A percentile compares a stretch with the other conserved stretches of the same genome.
These are phyloP conservation scores for Xerocomellus intermedius DNA, from an alignment of 768 basidiomycete species.

Conservation along the genomic window DNA sequence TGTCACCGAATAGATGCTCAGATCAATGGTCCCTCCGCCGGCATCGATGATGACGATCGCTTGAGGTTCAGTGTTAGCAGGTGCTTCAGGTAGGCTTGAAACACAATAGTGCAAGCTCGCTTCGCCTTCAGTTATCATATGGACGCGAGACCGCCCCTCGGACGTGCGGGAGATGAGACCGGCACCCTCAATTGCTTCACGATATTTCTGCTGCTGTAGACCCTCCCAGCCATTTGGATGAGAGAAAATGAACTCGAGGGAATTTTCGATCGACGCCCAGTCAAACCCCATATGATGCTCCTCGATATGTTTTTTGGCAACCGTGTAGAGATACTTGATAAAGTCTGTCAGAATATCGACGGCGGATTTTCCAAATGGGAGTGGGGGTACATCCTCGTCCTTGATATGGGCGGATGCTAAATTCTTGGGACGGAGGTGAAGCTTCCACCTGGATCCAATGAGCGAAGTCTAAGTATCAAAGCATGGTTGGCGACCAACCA, in stretches of 20 bases:
- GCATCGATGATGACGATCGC: slow-evolving; percentile 42
- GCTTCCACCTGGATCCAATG: background rate
- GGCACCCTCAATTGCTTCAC: slow-evolving; percentile 21
- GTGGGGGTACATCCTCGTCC: background rate
- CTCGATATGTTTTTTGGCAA: background rate
- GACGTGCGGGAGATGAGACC: slow-evolving; percentile 17
- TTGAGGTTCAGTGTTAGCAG: slow-evolving; percentile 20
- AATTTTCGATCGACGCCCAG: slow-evolving; percentile 11
- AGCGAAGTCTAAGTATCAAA: background rate
- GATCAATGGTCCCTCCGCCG: slow-evolving; percentile 39
- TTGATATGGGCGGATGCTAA: background rate
- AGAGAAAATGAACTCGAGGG: slow-evolving; percentile 22
- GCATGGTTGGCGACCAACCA: background rate
- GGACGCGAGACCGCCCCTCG: slow-evolving; percentile 14
- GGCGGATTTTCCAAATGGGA: slow-evolving; percentile 10
- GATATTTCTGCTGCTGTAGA: slow-evolving; percentile 22
- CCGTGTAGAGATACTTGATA: slow-evolving; percentile 12
- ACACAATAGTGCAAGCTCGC: slow-evolving; percentile 37
- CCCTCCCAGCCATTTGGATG: slow-evolving; percentile 32
- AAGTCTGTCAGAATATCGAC: slow-evolving; percentile 24
- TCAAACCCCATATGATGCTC: slow-evolving; percentile 10
- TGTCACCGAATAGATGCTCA: slow-evolving; percentile 35
- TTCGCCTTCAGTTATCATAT: slow-evolving; percentile 25
- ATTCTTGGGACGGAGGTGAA: slow-evolving; percentile 1
- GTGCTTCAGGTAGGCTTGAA: slow-evolving; percentile 31